Evolutionary conservation across 108 stramenopile genomes (phyloP).

Genomic region (Skeletonema grethae): DNA sequence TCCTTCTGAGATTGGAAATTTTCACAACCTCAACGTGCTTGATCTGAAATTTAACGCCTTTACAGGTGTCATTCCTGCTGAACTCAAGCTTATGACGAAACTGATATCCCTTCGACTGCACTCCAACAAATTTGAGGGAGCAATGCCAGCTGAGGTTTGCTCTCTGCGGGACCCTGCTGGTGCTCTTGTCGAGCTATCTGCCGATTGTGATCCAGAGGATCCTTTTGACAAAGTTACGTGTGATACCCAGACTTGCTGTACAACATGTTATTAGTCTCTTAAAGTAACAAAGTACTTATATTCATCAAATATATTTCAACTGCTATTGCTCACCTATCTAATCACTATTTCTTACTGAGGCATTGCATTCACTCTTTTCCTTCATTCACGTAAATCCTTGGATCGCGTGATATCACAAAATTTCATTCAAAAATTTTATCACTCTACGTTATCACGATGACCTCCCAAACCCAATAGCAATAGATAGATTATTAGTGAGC

Average conservation of each 20-base stretch:
- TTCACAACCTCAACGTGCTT: conserved; percentile 44
- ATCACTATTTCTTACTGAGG: no score
- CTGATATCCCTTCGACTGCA: conserved; percentile 51
- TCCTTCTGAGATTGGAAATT: conserved; percentile 59
- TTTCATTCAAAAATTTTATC: not conserved
- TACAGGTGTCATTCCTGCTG: conserved; percentile 59
- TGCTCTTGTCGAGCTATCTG: conserved; percentile 12
- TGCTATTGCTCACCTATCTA: no score
- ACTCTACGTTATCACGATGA: not conserved
- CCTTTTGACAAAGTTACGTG: conserved; percentile 19
- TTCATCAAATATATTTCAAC: not conserved
- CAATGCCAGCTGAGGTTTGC: conserved; percentile 57
- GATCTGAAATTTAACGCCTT: conserved; percentile 41
- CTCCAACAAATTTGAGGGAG: conserved; percentile 51
- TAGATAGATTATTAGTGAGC: not conserved
- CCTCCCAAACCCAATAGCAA: not conserved
- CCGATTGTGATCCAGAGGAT: conserved; percentile 26
- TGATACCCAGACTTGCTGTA: conserved; percentile 22
- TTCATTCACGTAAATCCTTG: no score
- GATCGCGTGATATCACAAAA: no score
- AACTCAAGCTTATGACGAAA: conserved; percentile 55
- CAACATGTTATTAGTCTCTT: conserved; percentile 24
- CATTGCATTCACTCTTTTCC: no score
- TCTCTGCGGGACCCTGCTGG: conserved; percentile 17
- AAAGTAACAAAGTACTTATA: not conserved